A percentile compares a stretch with the other conserved stretches of the same genome.
Conservation (phyloP, 2,329 filamentous ascomycete genomes). For the Aspergillus brunneoviolaceus region DNA sequence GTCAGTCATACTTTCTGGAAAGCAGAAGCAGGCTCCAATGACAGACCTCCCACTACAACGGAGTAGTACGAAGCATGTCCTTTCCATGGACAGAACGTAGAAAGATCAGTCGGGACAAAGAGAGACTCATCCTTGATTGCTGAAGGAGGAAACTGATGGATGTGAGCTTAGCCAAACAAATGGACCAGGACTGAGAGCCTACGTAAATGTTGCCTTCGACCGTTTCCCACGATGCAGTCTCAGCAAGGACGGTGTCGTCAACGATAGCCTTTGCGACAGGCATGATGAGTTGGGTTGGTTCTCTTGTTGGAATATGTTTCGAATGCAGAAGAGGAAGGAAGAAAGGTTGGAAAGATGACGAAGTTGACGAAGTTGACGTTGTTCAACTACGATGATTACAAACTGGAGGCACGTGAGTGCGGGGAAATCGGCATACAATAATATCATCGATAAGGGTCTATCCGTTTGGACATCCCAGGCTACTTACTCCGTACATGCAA, state of each 20-base stretch:
- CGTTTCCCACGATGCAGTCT: constrained; percentile 52
- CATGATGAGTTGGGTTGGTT: constrained; percentile 22
- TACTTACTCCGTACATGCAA: no score
- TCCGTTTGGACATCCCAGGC: no score
- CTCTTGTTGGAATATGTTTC: no score
- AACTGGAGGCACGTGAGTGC: no score
- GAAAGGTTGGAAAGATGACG: no score
- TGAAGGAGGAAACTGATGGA: constrained; percentile 46
- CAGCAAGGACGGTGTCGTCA: constrained; percentile 52
- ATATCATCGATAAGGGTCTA: no score
- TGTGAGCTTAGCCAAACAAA: not conserved
- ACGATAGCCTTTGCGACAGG: constrained; percentile 48
- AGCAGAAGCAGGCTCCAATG: not conserved
- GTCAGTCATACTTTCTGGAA: constrained; percentile 1
- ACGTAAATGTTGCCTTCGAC: constrained; percentile 58
- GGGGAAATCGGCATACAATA: no score
- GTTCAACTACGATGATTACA: no score
- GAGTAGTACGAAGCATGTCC: constrained; percentile 59
- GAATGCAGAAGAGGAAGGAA: not conserved
- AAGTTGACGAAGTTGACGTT: no score
- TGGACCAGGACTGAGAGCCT: not conserved
- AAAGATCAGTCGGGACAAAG: constrained; percentile 48
- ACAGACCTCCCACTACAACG: constrained; percentile 49
- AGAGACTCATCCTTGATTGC: constrained; percentile 46
- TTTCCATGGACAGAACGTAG: constrained; percentile 58